phyloP scores from a whole-genome alignment of 345 rosid genomes.

The Anacardium occidentale region DNA sequence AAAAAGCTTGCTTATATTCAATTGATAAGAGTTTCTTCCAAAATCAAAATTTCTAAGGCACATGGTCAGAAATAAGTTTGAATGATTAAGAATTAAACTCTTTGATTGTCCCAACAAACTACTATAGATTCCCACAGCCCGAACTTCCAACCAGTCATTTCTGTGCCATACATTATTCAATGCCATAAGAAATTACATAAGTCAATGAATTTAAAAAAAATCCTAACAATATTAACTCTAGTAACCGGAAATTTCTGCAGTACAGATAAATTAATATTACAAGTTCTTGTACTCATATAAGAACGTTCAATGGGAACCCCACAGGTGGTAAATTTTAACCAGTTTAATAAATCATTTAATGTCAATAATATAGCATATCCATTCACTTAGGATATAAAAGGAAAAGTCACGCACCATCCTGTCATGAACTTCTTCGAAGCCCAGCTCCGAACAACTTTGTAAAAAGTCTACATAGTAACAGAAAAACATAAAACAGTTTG shows the following conservation, averaged over 20 bases:
- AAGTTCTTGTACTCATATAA: no score
- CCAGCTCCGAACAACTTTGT: conserved; percentile 94
- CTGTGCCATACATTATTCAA: neutral
- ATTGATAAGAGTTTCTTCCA: neutral
- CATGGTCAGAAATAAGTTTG: no score
- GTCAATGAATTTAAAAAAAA: neutral
- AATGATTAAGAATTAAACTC: neutral
- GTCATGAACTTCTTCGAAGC: conserved; percentile 99
- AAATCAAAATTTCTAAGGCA: neutral
- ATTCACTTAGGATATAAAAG: conserved; percentile 8
- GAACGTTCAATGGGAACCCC: no score
- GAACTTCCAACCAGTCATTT: neutral
- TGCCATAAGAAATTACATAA: neutral
- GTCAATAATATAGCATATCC: no score
- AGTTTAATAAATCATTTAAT: neutral
- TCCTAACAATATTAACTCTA: no score
- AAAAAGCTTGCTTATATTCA: neutral
- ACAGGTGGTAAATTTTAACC: neutral
- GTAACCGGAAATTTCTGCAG: no score
- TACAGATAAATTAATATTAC: no score
- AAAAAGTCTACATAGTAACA: conserved; percentile 60
- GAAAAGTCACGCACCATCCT: conserved; percentile 64
- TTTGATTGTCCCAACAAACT: neutral
- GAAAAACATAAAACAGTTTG: conserved; percentile 4
- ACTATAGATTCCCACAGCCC: neutral